Evolutionary conservation across 768 basidiomycete species (phyloP), one percentile per base, ranked within the genome.

Genomic region (Fibroporia radiculosa): DNA sequence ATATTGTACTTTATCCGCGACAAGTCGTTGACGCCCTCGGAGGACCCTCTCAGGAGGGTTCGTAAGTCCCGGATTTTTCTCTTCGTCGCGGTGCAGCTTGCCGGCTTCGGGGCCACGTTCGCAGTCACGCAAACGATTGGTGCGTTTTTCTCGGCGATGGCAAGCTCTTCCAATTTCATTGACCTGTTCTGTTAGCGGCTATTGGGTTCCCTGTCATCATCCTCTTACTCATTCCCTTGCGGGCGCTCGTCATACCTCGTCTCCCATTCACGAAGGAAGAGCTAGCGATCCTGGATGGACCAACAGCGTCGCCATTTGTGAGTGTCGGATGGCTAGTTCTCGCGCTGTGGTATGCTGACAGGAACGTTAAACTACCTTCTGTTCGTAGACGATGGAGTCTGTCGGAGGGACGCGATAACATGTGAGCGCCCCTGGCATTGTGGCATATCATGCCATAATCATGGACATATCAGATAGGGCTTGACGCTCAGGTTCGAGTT

Each of bases 131-230:
- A 96, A 58, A 93, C 91, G 1, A 78, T 85, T 48, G 88, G 88
- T 88, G 49, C 25, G 71, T 59, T 4, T 25, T 29, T 18, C 7
- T 1, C 20, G 31, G 14, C 34, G 2, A 8, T 29, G 6, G n/a
- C 11, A 6, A 23, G 16, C 6, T 1, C 35, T 3, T 12, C 5
- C 19, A 25, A 14, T 35, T 6, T 8, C 19, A 13, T 16, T 26
- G 36, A 14, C 5, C 16, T n/a, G 19, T 44, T 12, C 31, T 45
- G 6, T 11, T 45, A 82, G 92, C 87, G 32, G 91, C 90, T 3
- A 91, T 95, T 47, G 90, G 84, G 0, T 96, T 96, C 61, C 91
- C 93, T 0, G 72, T 95, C 40, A 78, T 96, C 55, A 93, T 95
- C 56, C 75, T 88, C 59, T 62, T 89, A 29, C 72, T 96, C 12